A percentile compares a stretch with the other conserved stretches of the same genome.
These are phyloP conservation scores for Cercospora berteroae DNA, from an alignment of 2,329 filamentous ascomycete genomes.

Conservation along the genomic window DNA sequence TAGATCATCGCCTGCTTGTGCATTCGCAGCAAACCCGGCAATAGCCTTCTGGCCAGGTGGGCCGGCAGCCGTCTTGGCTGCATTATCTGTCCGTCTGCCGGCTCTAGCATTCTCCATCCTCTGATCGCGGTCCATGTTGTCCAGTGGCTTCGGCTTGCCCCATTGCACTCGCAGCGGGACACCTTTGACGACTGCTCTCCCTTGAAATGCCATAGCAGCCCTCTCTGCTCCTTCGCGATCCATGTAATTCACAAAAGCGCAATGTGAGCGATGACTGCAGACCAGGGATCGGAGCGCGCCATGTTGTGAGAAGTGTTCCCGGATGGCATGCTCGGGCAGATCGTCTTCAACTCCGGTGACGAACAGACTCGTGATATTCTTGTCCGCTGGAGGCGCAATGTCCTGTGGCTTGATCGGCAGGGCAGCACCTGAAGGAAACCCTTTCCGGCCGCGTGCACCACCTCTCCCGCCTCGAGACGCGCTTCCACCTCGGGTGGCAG, in stretches of 20 bases:
- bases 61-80: slow-evolving; percentile 28
- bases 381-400: slow-evolving; percentile 78
- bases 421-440: slow-evolving; percentile 69
- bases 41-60: slow-evolving; percentile 31
- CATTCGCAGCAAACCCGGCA: slow-evolving; percentile 42
- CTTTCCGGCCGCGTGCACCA: slow-evolving; percentile 49
- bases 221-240: slow-evolving; percentile 80
- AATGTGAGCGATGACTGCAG: slow-evolving; percentile 95
- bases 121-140: slow-evolving; percentile 85
- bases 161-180: slow-evolving; percentile 88
- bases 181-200: slow-evolving; percentile 83
- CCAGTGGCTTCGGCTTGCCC: slow-evolving; percentile 88
- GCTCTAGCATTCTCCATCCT: slow-evolving; percentile 77
- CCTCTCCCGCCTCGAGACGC: slow-evolving; percentile 39
- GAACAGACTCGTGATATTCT: slow-evolving; percentile 87
- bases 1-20: slow-evolving; percentile 43
- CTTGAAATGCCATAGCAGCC: slow-evolving; percentile 80
- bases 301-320: slow-evolving; percentile 83
- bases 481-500: slow-evolving; percentile 19
- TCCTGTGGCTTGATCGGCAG: slow-evolving; percentile 80
- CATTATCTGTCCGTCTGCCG: slow-evolving; percentile 56
- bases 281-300: slow-evolving; percentile 90
- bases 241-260: slow-evolving; percentile 93
- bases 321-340: slow-evolving; percentile 84
- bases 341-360: slow-evolving; percentile 96